Conservation (phyloP, 176 grass and related monocot genomes). For the Elymus sibiricus region DNA sequence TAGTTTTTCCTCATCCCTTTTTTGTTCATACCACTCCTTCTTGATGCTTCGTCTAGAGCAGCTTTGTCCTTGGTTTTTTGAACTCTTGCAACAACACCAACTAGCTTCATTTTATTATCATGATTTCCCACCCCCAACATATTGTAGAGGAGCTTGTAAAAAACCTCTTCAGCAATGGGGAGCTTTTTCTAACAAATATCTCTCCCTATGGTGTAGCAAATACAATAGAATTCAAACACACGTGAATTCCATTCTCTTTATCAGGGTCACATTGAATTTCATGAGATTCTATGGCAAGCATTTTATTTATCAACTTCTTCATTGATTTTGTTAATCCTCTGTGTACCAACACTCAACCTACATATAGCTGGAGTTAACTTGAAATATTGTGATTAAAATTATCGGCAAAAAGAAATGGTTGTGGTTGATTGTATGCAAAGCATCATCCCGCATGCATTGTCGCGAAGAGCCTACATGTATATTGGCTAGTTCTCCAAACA, state of each 20-base stretch:
- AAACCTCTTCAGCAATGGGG: background rate
- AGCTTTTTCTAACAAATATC: background rate
- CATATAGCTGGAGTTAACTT: no score
- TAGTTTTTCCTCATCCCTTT: background rate
- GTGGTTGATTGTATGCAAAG: no score
- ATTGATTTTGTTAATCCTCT: no score
- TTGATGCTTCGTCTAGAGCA: background rate
- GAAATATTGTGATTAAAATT: no score
- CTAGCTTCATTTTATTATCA: background rate
- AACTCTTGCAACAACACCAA: background rate
- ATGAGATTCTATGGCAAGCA: no score
- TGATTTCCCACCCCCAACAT: background rate
- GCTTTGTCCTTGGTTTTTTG: background rate
- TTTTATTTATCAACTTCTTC: no score
- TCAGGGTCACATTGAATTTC: no score
- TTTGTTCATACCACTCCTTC: background rate
- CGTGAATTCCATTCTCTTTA: no score
- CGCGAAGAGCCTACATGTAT: background rate
- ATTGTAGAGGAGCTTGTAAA: background rate
- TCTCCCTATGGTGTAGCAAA: no score
- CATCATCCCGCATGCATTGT: no score
- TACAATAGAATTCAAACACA: no score
- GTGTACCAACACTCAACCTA: conserved; percentile 34
- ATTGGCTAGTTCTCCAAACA: background rate
- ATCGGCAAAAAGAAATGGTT: no score